These are phyloP conservation scores for Hemisphaericaspora lyxosophila DNA, from an alignment of 1,139 yeast genomes.

Conservation along the genomic window DNA sequence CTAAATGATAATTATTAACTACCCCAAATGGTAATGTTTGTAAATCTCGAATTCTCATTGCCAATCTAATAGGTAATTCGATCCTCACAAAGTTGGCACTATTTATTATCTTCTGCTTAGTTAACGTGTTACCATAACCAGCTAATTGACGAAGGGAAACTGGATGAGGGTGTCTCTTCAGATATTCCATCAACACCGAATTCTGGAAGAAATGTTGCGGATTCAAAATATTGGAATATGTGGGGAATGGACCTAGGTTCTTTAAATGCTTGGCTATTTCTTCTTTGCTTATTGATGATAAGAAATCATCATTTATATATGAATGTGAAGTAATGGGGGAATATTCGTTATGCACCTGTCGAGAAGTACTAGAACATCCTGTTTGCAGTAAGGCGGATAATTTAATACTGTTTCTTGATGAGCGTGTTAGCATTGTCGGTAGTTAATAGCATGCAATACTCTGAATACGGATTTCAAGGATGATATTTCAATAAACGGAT, in stretches of 20 bases:
- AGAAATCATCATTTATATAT: slow-evolving; percentile 33
- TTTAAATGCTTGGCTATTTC: slow-evolving; percentile 42
- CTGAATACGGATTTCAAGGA: too few relatives aligned
- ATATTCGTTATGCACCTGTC: slow-evolving; percentile 2
- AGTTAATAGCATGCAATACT: too few relatives aligned
- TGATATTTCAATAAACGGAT: too few relatives aligned
- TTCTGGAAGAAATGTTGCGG: slow-evolving; percentile 87
- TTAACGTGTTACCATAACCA: slow-evolving; percentile 78
- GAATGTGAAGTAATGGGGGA: slow-evolving; percentile 26
- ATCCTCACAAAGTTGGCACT: slow-evolving; percentile 86
- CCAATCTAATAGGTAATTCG: slow-evolving; percentile 81
- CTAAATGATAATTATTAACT: slow-evolving; percentile 79
- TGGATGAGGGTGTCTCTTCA: slow-evolving; percentile 72
- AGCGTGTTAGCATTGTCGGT: too few relatives aligned
- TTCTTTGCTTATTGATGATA: slow-evolving; percentile 32
- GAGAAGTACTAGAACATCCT: too few relatives aligned
- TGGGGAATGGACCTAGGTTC: slow-evolving; percentile 46
- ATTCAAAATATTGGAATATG: slow-evolving; percentile 45
- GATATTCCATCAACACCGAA: slow-evolving; percentile 66
- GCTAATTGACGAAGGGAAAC: slow-evolving; percentile 86
- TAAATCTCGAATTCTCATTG: slow-evolving; percentile 74
- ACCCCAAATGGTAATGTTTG: slow-evolving; percentile 83
- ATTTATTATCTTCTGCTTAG: slow-evolving; percentile 72
- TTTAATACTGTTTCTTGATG: too few relatives aligned
- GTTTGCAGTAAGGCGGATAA: too few relatives aligned